Base-by-base conservation (phyloP, 441 rosid species). In the Eugenia klotzschiana region DNA sequence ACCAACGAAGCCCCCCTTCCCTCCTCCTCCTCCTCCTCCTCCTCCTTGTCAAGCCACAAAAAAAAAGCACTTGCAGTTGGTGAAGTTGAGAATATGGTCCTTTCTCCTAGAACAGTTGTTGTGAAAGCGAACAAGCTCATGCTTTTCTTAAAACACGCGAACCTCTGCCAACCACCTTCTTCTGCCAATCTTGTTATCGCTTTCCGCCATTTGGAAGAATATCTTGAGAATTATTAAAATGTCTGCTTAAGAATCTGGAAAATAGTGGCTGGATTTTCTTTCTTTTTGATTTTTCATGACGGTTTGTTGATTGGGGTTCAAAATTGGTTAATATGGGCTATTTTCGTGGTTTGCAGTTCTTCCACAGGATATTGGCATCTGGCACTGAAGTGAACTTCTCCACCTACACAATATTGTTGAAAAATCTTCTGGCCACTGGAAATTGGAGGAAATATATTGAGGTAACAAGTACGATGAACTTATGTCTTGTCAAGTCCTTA, bases 381-480 rank as follows among this genome's bases (percentile, higher is more conserved):
- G 96, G 92, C 81, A 92, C 89, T 84, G 89, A 88, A 85, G 88
- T 90, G 86, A 93, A 92, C 88, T 84, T 90, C 84, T 87, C 69
- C 55, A 94, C 95, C 85, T 93, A 92, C 79, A 88, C 91, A 51
- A 86, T 92, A 83, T 84, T 94, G 89, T 86, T 96, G 90, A 88
- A 91, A 87, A 94, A 92, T 90, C 94, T 93, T 86, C 84, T 96
- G 89, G 92, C 92, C 77, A 87, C 88, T 83, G 99, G 96, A 81
- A 94, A 92, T 88, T 94, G 98, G 99, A 95, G 98, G 87, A 96
- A 96, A 86, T 96, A 94, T 90, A 87, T 96, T 4, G 99, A 96
- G 99, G 98, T 94, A 87, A 74, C 56, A 69, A 37, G 77, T 9
- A 18, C 2, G 0, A 37, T 37, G 25, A 20, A 33, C 43, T 29